A percentile compares a stretch with the other conserved stretches of the same genome.
These are phyloP conservation scores for Fusarium sp. DNA, from an alignment of 2,329 filamentous ascomycete species.

Conservation along the genomic window DNA sequence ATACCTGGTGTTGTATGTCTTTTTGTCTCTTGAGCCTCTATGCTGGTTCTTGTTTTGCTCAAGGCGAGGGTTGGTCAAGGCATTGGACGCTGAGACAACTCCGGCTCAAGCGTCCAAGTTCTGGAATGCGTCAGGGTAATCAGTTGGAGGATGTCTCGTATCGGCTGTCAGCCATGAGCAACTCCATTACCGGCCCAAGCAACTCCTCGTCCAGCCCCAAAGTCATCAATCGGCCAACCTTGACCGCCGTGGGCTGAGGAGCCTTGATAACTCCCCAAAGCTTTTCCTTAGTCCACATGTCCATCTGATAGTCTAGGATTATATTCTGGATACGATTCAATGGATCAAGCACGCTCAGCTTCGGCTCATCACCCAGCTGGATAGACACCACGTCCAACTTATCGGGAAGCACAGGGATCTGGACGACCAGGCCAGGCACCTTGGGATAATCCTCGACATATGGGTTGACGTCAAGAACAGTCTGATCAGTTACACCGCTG, in stretches of 20 bases:
- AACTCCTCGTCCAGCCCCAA: conserved; percentile 39
- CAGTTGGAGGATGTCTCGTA: background rate
- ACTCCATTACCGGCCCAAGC: conserved; percentile 40
- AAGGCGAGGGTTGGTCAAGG: background rate
- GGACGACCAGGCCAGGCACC: conserved; percentile 21
- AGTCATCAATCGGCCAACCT: conserved; percentile 37
- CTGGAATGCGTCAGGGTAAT: background rate
- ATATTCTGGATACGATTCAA: conserved; percentile 27
- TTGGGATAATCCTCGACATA: conserved; percentile 19
- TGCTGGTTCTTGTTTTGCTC: background rate
- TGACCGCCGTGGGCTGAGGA: conserved; percentile 16
- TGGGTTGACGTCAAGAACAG: background rate
- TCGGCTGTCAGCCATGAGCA: conserved; percentile 41
- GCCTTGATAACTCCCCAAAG: conserved; percentile 35
- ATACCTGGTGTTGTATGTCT: background rate
- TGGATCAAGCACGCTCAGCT: conserved; percentile 22
- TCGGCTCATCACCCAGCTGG: background rate
- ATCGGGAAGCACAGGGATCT: background rate
- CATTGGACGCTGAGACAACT: background rate
- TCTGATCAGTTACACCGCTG: background rate
- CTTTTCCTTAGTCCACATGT: conserved; percentile 39
- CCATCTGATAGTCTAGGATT: conserved; percentile 42
- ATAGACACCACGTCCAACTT: background rate
- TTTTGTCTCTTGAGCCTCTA: background rate
- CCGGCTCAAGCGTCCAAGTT: background rate